Base-by-base conservation (phyloP, 257 asterid species). In the Gynochthodes officinalis region DNA sequence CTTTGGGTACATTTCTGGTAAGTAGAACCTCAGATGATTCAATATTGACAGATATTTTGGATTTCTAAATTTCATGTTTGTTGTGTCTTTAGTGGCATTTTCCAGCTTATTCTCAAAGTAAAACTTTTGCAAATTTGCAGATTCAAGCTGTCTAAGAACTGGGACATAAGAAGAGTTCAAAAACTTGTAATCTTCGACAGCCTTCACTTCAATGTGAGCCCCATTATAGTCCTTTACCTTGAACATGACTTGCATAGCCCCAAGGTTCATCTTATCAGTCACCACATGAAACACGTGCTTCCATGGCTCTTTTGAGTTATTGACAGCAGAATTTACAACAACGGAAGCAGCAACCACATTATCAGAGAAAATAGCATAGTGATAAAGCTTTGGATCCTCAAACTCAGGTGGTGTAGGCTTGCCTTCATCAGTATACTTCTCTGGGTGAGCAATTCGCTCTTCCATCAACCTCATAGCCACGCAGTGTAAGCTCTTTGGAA, bases 181-280 rank as follows among this genome's bases (percentile, higher is more conserved):
- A 61, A 81, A 84, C 63, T 74, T 78, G 73, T 76, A 81, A 74
- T 71, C 81, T 71, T 84, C 88, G 39, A 84, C 88, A 21, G 85
- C 85, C 82, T 81, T 84, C 67, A 84, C 88, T 54, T 84, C 88
- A 55, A 76, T 74, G 73, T 79, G 88, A 43, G 82, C 86, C 52
- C 86, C 81, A 21, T 67, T 78, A 44, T 78, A 84, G 63, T 81
- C 77, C 72, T 71, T 80, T 66, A 82, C 79, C 79, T 82, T 82
- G 76, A 84, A 84, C 87, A 86, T 78, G 61, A 86, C 90, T 70
- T 86, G 90, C 87, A 86, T 86, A 27, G 86, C 90, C 65, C 87
- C 88, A 46, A 84, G 82, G 67, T 86, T 86, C 84, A 84, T 82
- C 76, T 84, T 86, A 74, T 82, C 89, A 62, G 87, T 82, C 70